Evolutionary conservation across 2,329 filamentous ascomycete species (phyloP), one percentile per base, ranked within the genome.

Genomic region (Alternaria dauci): DNA sequence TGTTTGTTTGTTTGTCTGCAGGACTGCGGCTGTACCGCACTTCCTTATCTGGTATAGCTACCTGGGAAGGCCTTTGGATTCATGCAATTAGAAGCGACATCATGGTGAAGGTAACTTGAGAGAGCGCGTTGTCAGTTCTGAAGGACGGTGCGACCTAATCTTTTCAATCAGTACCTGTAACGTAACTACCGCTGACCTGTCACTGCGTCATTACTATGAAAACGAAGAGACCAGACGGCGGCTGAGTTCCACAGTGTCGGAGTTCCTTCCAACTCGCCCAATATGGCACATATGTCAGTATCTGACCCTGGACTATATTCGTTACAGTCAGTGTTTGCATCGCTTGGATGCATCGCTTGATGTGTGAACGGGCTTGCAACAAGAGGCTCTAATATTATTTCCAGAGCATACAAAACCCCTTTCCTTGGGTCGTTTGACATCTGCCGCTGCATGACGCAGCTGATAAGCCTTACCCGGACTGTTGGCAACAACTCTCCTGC

Each of bases 31-130:
- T 26, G 42, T 14, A 20, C n/a, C 41, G 25, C 38, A 7, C 32
- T 34, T 46, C 4, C 53, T 16, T 41, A n/a, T 42, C 32, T 30
- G 20, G 18, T 26, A 48, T 55, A 14, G 8, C 18, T 30, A 30
- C 28, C 11, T 11, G 11, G 28, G 1, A 11, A 46, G 42, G 50
- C 23, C 28, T 30, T 12, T 48, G 55, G 43, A 30, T 44, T 39
- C 26, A 34, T 34, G 36, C 47, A 44, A 58, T 16, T 16, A 30
- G 51, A 54, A 48, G 44, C 58, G 47, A 60, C 57, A 38, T 61
- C 57, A 61, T 63, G 18, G 26, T 6, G 28, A 61, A 55, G 50
- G 44, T 44, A 55, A 52, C 20, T 6, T n/a, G 9, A 16, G 20
- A 18, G 2, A 7, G 11, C 16, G 14, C 25, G 39, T 42, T 25